Evolutionary conservation across 495 filamentous ascomycete genomes (phyloP), one percentile per base, ranked within the genome.

Genomic region (Xylaria sp.): DNA sequence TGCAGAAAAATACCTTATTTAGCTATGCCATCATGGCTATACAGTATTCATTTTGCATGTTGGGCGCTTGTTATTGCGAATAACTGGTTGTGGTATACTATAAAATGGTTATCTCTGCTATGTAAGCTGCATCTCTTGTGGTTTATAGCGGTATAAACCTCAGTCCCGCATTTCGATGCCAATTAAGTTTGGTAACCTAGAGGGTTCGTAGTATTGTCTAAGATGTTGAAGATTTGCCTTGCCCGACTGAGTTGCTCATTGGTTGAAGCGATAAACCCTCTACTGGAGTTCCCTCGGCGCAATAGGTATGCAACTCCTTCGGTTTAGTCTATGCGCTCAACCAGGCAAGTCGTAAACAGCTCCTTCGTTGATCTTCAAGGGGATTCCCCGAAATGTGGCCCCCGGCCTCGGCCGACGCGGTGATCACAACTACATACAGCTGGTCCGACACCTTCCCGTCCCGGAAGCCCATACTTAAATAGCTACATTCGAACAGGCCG

Each of bases 401-500:
- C 58, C 11, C n/a, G 40, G 24, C 40, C 61, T 37, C 41, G 41
- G 24, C 61, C 41, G 61, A 40, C 61, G 21, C 24, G 24, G 52
- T 55, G 26, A 55, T 55, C 52, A 31, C 52, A 17, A 55, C 52
- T 31, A 17, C 52, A 31, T 55, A 29, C 52, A 12, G 52, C 52
- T 55, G 52, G 5, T 50, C 46, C 46, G 46, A 50, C 43, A 26
- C 58, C 37, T 61, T 43, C 26, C 41, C 41, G 29, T 63, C 61
- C 21, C 24, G 61, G 40, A 46, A 19, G 40, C 61, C 33, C 37
- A 40, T 29, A n/a, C n/a, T n/a, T n/a, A 24, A 5, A 46, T 46
- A 17, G 26, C 52, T 55, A 17, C 12, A 29, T 29, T 55, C 5
- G 26, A 31, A 5, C 24, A 15, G 14, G 52, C 4, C 4, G 1